A percentile compares a stretch with the other conserved stretches of the same genome.
Evolutionary conservation across 2,329 filamentous ascomycete species (phyloP).

Genomic region (Colletotrichum spaethianum): DNA sequence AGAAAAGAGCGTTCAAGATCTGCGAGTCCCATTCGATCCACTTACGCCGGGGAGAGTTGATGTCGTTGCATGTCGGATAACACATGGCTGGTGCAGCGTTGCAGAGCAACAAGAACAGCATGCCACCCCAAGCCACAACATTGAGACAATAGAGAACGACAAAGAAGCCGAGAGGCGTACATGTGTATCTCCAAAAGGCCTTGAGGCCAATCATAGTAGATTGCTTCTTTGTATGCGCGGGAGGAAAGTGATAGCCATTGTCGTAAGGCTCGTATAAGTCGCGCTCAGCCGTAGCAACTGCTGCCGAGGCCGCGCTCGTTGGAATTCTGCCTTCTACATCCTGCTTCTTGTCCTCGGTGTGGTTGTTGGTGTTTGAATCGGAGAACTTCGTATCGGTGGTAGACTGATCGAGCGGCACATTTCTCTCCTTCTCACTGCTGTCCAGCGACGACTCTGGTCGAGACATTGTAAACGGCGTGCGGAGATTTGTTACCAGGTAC

Average conservation of each 20-base stretch:
- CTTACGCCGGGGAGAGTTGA: conserved; percentile 81
- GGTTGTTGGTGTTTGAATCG: conserved; percentile 2
- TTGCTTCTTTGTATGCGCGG: conserved; percentile 71
- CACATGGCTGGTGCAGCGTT: conserved; percentile 84
- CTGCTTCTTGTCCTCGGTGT: conserved; percentile 7
- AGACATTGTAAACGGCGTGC: conserved; percentile 4
- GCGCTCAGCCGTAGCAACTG: conserved; percentile 30
- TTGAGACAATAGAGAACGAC: conserved; percentile 86
- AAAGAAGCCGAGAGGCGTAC: conserved; percentile 82
- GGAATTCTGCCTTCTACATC: conserved; percentile 31
- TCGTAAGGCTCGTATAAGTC: conserved; percentile 46
- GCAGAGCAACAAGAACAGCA: conserved; percentile 88
- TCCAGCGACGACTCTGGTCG: conserved; percentile 12
- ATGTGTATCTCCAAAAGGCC: conserved; percentile 80
- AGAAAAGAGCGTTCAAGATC: conserved; percentile 87
- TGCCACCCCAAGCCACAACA: conserved; percentile 90
- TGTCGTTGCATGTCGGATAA: conserved; percentile 76
- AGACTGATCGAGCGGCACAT: conserved; percentile 11
- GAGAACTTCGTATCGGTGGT: conserved; percentile 25
- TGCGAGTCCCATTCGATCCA: conserved; percentile 92
- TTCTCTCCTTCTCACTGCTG: conserved; percentile 27
- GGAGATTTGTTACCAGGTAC: background rate
- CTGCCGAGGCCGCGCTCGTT: conserved; percentile 19
- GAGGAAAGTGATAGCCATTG: conserved; percentile 78
- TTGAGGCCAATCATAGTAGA: conserved; percentile 70